These are phyloP conservation scores for Lactifluus piperatus DNA, from an alignment of 768 basidiomycete genomes.

Conservation along the genomic window DNA sequence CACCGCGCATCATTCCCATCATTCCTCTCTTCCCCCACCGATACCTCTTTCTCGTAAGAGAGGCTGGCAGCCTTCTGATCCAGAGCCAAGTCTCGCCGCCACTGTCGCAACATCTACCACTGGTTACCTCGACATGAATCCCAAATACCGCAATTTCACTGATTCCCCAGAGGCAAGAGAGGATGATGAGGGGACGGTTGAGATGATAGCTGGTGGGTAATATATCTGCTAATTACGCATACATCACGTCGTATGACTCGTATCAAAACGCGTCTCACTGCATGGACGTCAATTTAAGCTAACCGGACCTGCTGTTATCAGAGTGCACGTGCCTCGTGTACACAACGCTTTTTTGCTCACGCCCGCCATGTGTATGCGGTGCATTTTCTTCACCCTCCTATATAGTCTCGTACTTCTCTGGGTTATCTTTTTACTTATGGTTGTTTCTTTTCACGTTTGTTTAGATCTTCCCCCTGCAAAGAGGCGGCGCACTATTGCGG, in stretches of 20 bases:
- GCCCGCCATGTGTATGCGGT: constrained; percentile 24
- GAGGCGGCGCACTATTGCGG: constrained; percentile 72
- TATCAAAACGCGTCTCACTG: constrained; percentile 3
- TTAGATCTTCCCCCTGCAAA: constrained; percentile 72
- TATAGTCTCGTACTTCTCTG: constrained; percentile 29
- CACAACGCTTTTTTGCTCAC: constrained; percentile 20
- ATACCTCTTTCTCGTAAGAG: constrained; percentile 47
- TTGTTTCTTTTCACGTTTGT: constrained; percentile 26
- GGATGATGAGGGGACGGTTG: constrained; percentile 36
- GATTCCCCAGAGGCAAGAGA: constrained; percentile 21
- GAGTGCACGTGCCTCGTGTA: constrained; percentile 11
- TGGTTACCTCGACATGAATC: constrained; percentile 64
- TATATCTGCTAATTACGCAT: background rate
- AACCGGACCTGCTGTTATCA: background rate
- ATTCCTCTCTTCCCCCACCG: constrained; percentile 33
- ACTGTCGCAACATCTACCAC: constrained; percentile 44
- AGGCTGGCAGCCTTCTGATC: constrained; percentile 62
- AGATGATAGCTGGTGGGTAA: constrained; percentile 37
- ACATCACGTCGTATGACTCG: background rate
- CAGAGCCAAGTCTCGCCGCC: constrained; percentile 45
- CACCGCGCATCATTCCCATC: constrained; percentile 19
- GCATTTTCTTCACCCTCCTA: constrained; percentile 31
- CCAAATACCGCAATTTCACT: constrained; percentile 43
- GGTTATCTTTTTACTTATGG: constrained; percentile 19
- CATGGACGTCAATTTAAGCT: background rate